phyloP scores from a whole-genome alignment of 495 filamentous ascomycete genomes.

The Hypomontagnella submonticulosa region DNA sequence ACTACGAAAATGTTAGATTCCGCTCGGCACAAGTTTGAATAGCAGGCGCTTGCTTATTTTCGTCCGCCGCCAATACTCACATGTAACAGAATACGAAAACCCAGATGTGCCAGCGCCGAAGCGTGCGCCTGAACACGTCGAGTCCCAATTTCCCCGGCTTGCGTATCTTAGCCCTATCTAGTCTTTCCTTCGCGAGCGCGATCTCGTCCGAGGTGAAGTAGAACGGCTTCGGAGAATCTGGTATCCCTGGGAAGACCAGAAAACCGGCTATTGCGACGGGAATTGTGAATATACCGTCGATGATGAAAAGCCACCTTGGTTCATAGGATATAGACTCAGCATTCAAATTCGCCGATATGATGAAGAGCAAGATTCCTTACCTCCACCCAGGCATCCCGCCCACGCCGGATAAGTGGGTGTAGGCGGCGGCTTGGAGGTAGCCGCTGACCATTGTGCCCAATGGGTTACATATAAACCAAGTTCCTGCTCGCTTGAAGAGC shows the following conservation, averaged over 20 bases:
- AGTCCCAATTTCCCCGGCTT: constrained; percentile 51
- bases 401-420: constrained; percentile 58
- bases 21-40: constrained; percentile 4
- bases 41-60: background rate
- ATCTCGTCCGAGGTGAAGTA: constrained; percentile 55
- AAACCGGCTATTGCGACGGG: constrained; percentile 60
- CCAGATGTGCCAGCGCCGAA: constrained; percentile 61
- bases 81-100: constrained; percentile 58
- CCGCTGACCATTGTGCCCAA: constrained; percentile 47
- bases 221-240: constrained; percentile 55
- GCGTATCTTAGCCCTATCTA: constrained; percentile 36
- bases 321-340: background rate
- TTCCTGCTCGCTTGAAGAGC: constrained; percentile 48
- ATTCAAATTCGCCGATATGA: background rate
- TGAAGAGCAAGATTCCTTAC: background rate
- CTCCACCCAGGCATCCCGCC: constrained; percentile 59
- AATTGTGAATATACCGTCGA: constrained; percentile 62
- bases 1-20: background rate
- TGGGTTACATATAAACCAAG: constrained; percentile 53
- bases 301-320: constrained; percentile 60
- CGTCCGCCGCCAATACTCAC: constrained; percentile 40
- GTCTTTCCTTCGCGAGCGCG: constrained; percentile 52
- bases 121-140: constrained; percentile 56
- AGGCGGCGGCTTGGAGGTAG: constrained; percentile 61
- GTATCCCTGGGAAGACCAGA: constrained; percentile 60